phyloP scores from a whole-genome alignment of 2,329 filamentous ascomycete genomes.

The Nigrograna mackinnonii region DNA sequence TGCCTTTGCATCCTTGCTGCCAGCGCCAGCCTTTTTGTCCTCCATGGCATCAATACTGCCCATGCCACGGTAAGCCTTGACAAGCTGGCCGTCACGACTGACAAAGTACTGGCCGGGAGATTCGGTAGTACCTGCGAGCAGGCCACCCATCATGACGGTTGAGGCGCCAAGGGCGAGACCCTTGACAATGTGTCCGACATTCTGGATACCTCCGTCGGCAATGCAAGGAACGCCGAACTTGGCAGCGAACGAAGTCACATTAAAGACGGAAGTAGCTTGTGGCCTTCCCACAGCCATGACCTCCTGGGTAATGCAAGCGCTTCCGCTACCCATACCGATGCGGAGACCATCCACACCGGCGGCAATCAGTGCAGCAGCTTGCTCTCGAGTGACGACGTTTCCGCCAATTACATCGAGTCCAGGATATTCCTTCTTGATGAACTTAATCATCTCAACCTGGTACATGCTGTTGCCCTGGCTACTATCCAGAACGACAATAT shows the following conservation, averaged over 20 bases:
- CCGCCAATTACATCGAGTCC: slow-evolving; percentile 92
- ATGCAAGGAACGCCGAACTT: slow-evolving; percentile 97
- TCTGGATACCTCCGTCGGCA: slow-evolving; percentile 96
- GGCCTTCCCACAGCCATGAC: slow-evolving; percentile 99
- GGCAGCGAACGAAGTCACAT: slow-evolving; percentile 85
- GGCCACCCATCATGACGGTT: slow-evolving; percentile 99
- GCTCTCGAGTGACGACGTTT: slow-evolving; percentile 97
- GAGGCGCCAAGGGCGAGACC: slow-evolving; percentile 91
- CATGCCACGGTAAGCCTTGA: slow-evolving; percentile 99
- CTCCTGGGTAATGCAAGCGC: slow-evolving; percentile 98
- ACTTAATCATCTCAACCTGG: slow-evolving; percentile 98
- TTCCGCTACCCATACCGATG: slow-evolving; percentile 98
- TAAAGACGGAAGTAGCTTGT: slow-evolving; percentile 90
- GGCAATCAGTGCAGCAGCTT: slow-evolving; percentile 88
- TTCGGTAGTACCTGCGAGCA: slow-evolving; percentile 95
- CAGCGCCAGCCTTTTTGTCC: slow-evolving; percentile 89
- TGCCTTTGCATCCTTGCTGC: slow-evolving; percentile 69
- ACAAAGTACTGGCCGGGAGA: slow-evolving; percentile 97
- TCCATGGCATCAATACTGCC: slow-evolving; percentile 99
- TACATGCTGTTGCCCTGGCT: slow-evolving; percentile 98
- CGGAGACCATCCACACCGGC: slow-evolving; percentile 95
- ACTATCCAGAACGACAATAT: slow-evolving; percentile 93
- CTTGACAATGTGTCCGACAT: slow-evolving; percentile 99
- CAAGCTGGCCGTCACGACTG: slow-evolving; percentile 92
- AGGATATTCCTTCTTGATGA: slow-evolving; percentile 85